These are phyloP conservation scores for Aspergillus cavernicola DNA, from an alignment of 495 filamentous ascomycete genomes.

Conservation along the genomic window DNA sequence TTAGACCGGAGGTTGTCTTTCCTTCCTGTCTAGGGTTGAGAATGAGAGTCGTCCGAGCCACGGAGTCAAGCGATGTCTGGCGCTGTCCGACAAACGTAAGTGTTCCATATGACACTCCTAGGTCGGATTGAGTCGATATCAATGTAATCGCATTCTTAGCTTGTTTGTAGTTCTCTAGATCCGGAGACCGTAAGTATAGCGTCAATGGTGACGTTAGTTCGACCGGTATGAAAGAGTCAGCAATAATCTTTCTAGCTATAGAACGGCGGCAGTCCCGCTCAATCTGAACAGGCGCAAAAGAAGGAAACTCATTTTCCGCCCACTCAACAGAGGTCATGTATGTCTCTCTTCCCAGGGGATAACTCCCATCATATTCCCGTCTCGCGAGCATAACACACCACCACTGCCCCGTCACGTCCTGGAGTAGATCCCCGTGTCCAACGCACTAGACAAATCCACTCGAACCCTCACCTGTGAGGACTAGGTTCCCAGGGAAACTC, in stretches of 20 bases:
- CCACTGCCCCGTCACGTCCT: constrained; percentile 48
- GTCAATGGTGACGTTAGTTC: background rate
- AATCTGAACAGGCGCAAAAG: background rate
- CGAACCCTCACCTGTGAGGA: constrained; percentile 25
- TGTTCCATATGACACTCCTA: background rate
- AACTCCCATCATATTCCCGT: background rate
- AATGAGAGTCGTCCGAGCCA: background rate
- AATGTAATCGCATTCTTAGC: background rate
- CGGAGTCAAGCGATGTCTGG: constrained; percentile 1
- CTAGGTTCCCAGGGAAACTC: background rate
- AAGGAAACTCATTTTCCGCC: background rate
- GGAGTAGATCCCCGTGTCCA: constrained; percentile 31
- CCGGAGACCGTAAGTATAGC: constrained; percentile 1
- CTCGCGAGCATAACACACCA: constrained; percentile 36
- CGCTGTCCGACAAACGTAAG: constrained; percentile 4
- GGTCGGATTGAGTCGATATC: background rate
- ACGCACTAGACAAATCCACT: constrained; percentile 24
- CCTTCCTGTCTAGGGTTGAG: background rate
- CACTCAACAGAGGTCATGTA: constrained; percentile 5
- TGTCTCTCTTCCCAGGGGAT: constrained; percentile 10
- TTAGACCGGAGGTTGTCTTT: background rate
- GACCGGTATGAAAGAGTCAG: background rate
- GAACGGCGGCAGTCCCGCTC: background rate
- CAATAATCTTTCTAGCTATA: background rate
- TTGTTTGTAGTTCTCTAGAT: background rate